Percentiles rank a stretch among this genome's conserved stretches.
These are phyloP conservation scores for Trametopsis cervina DNA, from an alignment of 768 basidiomycete genomes.

Conservation along the genomic window DNA sequence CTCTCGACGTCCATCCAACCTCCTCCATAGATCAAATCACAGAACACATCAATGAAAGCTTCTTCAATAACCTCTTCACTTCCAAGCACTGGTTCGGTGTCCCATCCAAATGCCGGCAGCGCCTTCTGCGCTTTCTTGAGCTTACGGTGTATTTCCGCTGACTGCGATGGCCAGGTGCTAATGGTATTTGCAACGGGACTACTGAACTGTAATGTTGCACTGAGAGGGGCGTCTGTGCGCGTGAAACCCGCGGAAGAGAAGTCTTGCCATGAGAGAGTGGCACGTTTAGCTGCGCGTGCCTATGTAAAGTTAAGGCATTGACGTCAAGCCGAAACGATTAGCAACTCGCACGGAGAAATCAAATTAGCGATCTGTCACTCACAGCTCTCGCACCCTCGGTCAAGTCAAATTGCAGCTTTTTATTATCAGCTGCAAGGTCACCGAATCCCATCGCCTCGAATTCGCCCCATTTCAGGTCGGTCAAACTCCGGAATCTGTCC, in stretches of 20 bases:
- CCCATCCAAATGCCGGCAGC: constrained; percentile 87
- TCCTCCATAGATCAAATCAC: constrained; percentile 72
- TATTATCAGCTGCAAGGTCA: constrained; percentile 40
- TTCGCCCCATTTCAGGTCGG: constrained; percentile 87
- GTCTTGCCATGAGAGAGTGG: constrained; percentile 86
- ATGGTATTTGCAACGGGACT: constrained; percentile 50
- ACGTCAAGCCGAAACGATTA: too few relatives aligned
- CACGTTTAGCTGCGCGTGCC: constrained; percentile 66
- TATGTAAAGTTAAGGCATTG: constrained; percentile 22
- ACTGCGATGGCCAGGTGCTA: constrained; percentile 66
- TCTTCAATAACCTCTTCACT: constrained; percentile 83
- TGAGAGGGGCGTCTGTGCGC: constrained; percentile 68
- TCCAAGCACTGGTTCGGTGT: constrained; percentile 78
- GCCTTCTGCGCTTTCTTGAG: constrained; percentile 78
- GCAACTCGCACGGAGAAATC: too few relatives aligned
- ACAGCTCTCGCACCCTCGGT: constrained; percentile 79
- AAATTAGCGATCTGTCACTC: constrained; percentile 19
- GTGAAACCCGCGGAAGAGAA: constrained; percentile 82
- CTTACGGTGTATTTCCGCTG: constrained; percentile 66
- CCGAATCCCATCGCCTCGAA: constrained; percentile 85
- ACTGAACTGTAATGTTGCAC: constrained; percentile 76
- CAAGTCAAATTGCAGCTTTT: constrained; percentile 87
- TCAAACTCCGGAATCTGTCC: constrained; percentile 72
- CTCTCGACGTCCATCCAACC: constrained; percentile 82
- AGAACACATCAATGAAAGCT: constrained; percentile 82